Percentiles rank a stretch among this genome's conserved stretches.
phyloP scores from a whole-genome alignment of 257 asterid genomes.

The Verbascum thapsus region DNA sequence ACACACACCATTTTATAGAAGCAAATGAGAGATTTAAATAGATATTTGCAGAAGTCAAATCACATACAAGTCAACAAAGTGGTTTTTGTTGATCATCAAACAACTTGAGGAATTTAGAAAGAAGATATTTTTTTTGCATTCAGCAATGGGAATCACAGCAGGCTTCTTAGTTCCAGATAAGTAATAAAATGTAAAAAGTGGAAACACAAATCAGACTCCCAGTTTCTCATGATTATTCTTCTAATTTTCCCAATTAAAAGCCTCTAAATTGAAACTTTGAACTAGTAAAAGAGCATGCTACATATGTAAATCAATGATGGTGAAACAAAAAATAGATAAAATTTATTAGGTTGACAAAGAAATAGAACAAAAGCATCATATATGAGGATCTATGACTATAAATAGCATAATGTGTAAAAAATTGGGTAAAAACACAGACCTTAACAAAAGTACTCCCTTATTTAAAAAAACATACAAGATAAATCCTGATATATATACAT shows the following conservation, averaged over 20 bases:
- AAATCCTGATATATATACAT: too few relatives aligned
- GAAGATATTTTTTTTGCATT: not conserved
- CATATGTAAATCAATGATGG: constrained; percentile 3
- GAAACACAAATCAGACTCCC: constrained; percentile 1
- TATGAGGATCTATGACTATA: not conserved
- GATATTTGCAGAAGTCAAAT: not conserved
- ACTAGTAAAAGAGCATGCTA: not conserved
- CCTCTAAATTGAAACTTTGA: constrained; percentile 9
- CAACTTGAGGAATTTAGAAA: constrained; percentile 5
- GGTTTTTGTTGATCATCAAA: not conserved
- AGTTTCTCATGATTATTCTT: not conserved
- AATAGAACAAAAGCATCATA: not conserved
- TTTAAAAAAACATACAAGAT: not conserved
- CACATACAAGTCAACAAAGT: not conserved
- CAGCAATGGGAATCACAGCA: constrained; percentile 2
- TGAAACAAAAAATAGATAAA: not conserved
- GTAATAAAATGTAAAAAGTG: not conserved
- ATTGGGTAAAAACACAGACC: not conserved
- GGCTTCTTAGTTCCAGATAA: constrained; percentile 1
- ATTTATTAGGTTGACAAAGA: not conserved
- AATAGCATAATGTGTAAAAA: not conserved
- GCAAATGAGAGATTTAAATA: not conserved
- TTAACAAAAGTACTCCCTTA: constrained; percentile 1
- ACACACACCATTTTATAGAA: not conserved
- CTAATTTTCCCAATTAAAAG: constrained; percentile 1